These are phyloP conservation scores for Hansenula sp. DNA, from an alignment of 1,139 yeast species.

Conservation along the genomic window DNA sequence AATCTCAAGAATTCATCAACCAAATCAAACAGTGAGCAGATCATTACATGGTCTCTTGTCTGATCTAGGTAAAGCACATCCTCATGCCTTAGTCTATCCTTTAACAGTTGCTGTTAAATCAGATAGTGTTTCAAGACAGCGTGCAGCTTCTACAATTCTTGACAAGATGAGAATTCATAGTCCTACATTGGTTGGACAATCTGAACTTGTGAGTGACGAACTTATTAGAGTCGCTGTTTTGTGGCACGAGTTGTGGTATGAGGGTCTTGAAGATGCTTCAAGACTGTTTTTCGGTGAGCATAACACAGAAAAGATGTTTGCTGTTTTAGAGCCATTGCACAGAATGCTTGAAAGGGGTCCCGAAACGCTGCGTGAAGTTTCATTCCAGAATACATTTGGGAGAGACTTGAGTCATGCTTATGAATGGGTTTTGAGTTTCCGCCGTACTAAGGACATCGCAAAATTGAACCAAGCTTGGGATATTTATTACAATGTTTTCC, in stretches of 20 bases:
- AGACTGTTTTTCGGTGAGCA: constrained; percentile 91
- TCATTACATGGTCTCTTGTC: constrained; percentile 77
- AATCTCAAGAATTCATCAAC: constrained; percentile 95
- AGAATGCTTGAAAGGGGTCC: constrained; percentile 81
- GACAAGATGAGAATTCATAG: constrained; percentile 92
- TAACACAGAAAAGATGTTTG: constrained; percentile 91
- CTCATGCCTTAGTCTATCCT: constrained; percentile 95
- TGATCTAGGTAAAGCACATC: constrained; percentile 91
- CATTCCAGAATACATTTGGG: constrained; percentile 92
- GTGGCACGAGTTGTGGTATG: constrained; percentile 99
- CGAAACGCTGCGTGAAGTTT: constrained; percentile 86
- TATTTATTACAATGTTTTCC: constrained; percentile 87
- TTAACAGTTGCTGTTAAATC: constrained; percentile 95
- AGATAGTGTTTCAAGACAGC: constrained; percentile 82
- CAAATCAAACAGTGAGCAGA: constrained; percentile 78
- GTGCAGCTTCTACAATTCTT: constrained; percentile 87
- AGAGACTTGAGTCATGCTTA: constrained; percentile 90
- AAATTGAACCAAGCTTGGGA: constrained; percentile 98
- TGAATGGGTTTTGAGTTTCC: constrained; percentile 87
- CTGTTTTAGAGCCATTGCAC: constrained; percentile 86
- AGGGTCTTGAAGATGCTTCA: constrained; percentile 95
- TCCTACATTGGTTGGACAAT: constrained; percentile 80
- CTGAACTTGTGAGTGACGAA: constrained; percentile 91
- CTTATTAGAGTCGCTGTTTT: constrained; percentile 90
- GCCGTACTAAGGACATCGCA: constrained; percentile 79